Base-by-base conservation (phyloP, 257 asterid genomes). In the Solanum lycopersicoides region DNA sequence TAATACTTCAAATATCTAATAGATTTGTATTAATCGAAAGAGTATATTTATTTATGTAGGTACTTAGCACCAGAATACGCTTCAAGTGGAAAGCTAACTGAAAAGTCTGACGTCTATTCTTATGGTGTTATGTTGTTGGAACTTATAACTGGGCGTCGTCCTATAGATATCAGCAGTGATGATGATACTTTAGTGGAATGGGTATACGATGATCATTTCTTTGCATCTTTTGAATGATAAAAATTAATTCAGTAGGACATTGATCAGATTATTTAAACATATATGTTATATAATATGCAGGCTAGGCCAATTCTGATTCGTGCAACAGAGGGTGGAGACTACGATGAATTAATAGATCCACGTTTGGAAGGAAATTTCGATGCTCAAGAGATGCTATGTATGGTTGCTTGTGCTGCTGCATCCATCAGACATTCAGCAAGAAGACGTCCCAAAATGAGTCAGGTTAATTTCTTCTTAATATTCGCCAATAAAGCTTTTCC, bases 31-130 rank as follows among this genome's bases (percentile, higher is more conserved):
- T 18, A 20, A 18, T 9, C n/a, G 2, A 35, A 28, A 45, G 15
- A 82, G 44, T 45, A 7, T 82, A 82, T 50, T 82, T 82, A 32
- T 50, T 20, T 50, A 10, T 63, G 42, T 53, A 96, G 99, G 86
- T 96, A 96, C 88, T 80, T 96, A 73, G 98, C 99, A 30, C 99
- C 99, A 9, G 99, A 96, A 30, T 96, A 96, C 76, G 99, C 99
- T 25, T 89, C 98, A 44, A 96, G 97, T 23, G 98, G 99, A 11
- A 96, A 96, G 89, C 89, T 96, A 15, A 96, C 98, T 2, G 99
- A 96, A 82, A 96, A 95, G 75, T 96, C 99, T 2, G 99, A 96
- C n/a, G 94, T 95, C 9, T 96, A 92, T 90, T 96, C 99, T 5
- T 96, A 89, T 23, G 99, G 99, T 9, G 89, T 96, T 44, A 91